These are phyloP conservation scores for Monosporascus sp. DNA, from an alignment of 2,329 filamentous ascomycete genomes.

Conservation along the genomic window DNA sequence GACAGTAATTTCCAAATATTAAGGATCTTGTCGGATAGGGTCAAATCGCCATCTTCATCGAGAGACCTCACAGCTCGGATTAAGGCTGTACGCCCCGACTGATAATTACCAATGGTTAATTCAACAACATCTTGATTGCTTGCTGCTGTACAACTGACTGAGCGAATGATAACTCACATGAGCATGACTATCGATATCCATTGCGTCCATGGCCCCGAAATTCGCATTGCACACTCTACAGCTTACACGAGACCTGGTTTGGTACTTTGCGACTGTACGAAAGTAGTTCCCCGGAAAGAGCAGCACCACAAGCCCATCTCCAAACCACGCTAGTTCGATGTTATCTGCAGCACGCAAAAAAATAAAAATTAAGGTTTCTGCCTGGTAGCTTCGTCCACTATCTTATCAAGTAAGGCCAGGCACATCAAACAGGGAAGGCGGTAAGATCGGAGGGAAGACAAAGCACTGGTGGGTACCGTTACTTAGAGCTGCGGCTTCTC, in stretches of 20 bases:
- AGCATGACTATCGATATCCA: conserved; percentile 20
- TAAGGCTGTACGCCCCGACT: conserved; percentile 33
- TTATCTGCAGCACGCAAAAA: neutral
- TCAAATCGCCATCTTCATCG: conserved; percentile 43
- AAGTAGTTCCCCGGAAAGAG: neutral
- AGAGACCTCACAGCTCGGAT: conserved; percentile 50
- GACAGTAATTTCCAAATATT: conserved; percentile 45
- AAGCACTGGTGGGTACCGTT: neutral
- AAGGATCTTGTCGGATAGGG: conserved; percentile 41
- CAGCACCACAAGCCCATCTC: neutral
- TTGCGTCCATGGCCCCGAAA: conserved; percentile 10
- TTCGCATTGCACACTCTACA: conserved; percentile 14
- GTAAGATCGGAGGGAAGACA: neutral
- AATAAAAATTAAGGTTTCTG: neutral
- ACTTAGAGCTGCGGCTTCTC: neutral
- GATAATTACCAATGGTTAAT: conserved; percentile 1
- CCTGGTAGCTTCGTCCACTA: neutral
- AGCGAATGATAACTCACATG: conserved; percentile 7
- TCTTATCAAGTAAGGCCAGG: neutral
- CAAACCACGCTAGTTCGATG: neutral
- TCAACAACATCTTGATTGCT: neutral
- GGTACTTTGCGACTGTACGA: neutral
- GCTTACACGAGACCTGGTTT: neutral
- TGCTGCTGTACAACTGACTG: neutral
- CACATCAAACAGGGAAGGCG: neutral